Evolutionary conservation across 1,284 basidiomycete species (phyloP).

Genomic region (Melampsora larici-populina): DNA sequence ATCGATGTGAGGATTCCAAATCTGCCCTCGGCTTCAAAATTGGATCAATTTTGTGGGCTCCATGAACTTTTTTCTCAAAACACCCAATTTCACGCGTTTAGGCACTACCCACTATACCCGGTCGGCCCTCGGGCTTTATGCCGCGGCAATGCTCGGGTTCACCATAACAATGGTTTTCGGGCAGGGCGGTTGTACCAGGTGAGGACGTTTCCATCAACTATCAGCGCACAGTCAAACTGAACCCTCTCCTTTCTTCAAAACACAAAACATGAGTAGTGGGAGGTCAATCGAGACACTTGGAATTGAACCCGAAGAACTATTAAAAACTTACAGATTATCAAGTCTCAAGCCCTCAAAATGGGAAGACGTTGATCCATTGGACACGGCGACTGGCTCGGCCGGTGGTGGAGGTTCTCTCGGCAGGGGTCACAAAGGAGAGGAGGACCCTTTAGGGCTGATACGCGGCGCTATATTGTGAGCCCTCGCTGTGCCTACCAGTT

Average conservation of each 20-base stretch:
- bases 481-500: slow-evolving; percentile 37
- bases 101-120: no score
- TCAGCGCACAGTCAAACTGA: no score
- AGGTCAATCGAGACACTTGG: slow-evolving; percentile 47
- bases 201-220: no score
- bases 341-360: slow-evolving; percentile 53
- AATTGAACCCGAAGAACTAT: slow-evolving; percentile 52
- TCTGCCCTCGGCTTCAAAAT: no score
- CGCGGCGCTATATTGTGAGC: slow-evolving; percentile 33
- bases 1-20: no score
- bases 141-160: no score
- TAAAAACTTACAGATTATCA: slow-evolving; percentile 55
- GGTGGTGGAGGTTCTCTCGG: neutral
- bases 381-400: neutral
- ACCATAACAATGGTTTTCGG: no score
- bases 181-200: no score
- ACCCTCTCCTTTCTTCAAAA: neutral
- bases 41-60: no score
- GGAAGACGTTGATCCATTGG: slow-evolving; percentile 48
- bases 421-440: slow-evolving; percentile 13
- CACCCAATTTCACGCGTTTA: no score
- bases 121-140: no score
- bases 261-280: slow-evolving; percentile 36
- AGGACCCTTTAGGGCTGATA: slow-evolving; percentile 10
- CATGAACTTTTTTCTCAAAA: no score